Evolutionary conservation across 225 moss, liverwort and hornwort genomes (phyloP).

Genomic region (Thuidium tamariscinum): DNA sequence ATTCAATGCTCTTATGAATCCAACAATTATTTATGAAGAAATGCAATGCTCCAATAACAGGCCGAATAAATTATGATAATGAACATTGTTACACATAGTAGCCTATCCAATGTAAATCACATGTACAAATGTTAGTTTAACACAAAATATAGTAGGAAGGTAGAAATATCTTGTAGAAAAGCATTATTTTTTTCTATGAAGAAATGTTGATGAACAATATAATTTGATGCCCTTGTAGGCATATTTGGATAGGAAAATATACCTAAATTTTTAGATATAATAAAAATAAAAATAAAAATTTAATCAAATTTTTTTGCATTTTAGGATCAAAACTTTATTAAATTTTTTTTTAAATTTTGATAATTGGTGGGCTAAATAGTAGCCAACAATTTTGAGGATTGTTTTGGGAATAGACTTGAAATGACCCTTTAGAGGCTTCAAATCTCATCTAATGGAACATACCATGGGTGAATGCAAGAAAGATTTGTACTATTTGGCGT

Average conservation of each 20-base stretch:
- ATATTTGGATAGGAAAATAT: not conserved
- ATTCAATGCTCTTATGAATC: not conserved
- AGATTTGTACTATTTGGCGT: too few relatives aligned
- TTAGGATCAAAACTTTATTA: too few relatives aligned
- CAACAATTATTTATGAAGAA: not conserved
- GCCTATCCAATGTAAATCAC: not conserved
- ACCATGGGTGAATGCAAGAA: too few relatives aligned
- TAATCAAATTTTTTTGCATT: too few relatives aligned
- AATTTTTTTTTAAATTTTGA: too few relatives aligned
- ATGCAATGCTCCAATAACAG: accelerated
- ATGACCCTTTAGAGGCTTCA: too few relatives aligned
- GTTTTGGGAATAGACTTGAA: too few relatives aligned
- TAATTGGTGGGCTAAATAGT: too few relatives aligned
- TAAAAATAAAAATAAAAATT: too few relatives aligned
- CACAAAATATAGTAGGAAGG: accelerated
- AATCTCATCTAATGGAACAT: too few relatives aligned
- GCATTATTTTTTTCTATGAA: not conserved
- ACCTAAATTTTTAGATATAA: not conserved
- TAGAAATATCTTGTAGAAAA: not conserved
- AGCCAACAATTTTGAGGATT: too few relatives aligned
- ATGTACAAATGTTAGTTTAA: accelerated
- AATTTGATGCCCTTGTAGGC: accelerated
- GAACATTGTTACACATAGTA: not conserved
- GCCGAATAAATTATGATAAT: not conserved
- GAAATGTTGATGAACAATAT: not conserved